These are phyloP conservation scores for Aspergillus ustus DNA, from an alignment of 2,329 filamentous ascomycete species.

Conservation along the genomic window DNA sequence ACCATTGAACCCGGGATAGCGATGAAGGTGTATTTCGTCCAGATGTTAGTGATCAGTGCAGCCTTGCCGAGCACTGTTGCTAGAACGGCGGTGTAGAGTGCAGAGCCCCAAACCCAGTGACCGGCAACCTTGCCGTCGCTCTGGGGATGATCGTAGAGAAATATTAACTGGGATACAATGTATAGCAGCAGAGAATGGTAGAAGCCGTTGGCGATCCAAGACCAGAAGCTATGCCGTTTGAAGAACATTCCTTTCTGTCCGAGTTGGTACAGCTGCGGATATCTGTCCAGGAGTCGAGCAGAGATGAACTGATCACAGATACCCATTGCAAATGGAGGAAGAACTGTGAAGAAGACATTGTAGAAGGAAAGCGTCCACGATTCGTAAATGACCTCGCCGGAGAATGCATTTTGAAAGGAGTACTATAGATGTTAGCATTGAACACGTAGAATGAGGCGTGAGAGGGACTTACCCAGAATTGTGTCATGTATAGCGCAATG, in stretches of 20 bases:
- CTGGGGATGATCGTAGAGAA: slow-evolving; percentile 77
- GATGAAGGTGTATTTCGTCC: slow-evolving; percentile 97
- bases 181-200: slow-evolving; percentile 97
- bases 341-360: slow-evolving; percentile 96
- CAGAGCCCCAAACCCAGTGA: slow-evolving; percentile 97
- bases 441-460: not conserved
- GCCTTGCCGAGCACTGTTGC: slow-evolving; percentile 94
- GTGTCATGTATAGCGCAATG: slow-evolving; percentile 97
- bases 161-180: slow-evolving; percentile 79
- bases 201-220: slow-evolving; percentile 92
- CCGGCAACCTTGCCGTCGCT: slow-evolving; percentile 80
- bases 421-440: slow-evolving; percentile 62
- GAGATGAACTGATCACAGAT: slow-evolving; percentile 98
- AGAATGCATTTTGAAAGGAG: slow-evolving; percentile 97
- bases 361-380: slow-evolving; percentile 99
- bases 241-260: slow-evolving; percentile 95
- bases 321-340: slow-evolving; percentile 90
- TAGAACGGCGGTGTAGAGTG: slow-evolving; percentile 92
- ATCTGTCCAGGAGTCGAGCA: slow-evolving; percentile 87
- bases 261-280: slow-evolving; percentile 92
- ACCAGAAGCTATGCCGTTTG: slow-evolving; percentile 85
- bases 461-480: slow-evolving; percentile 80
- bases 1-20: slow-evolving; percentile 92
- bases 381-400: slow-evolving; percentile 96
- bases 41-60: slow-evolving; percentile 91